Evolutionary conservation across 1,284 basidiomycete species (phyloP), one percentile per base, ranked within the genome.

Genomic region (Pseudozyma sp.): DNA sequence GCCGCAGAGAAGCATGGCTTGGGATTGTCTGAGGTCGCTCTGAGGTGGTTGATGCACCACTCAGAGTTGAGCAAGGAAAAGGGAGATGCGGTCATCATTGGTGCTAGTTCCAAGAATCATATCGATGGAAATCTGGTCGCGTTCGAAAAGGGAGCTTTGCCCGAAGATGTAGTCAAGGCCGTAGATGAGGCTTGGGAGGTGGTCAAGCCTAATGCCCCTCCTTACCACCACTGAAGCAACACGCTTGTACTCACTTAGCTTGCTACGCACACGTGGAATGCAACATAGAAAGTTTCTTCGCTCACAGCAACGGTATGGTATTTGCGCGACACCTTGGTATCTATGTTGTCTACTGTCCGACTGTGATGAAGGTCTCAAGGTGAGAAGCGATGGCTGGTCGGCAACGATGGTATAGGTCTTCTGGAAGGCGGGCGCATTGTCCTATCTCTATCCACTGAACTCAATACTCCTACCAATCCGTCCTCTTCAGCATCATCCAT

Each of bases 11-110:
- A 70, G 18, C 51, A 78, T 31, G 38, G 51, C 9, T 40, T 81
- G 7, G 54, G 58, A 8, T 19, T 78, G 38, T 57, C 71, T 8
- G 74, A 78, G 36, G 51, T 75, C n/a, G 79, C 78, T 2, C 59
- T 80, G 3, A 54, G 79, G 2, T 81, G 79, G 79, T 51, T 70
- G 45, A 64, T 65, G 63, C 78, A 81, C 48, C 79, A 81, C 51
- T 78, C 76, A 1, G n/a, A 50, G 8, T 57, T 81, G 16, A 51
- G 49, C 3, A 53, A 35, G 10, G 43, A 76, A 16, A 21, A 61
- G 16, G 78, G 66, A 1, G 76, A 76, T 51, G 68, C 66, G 0
- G 68, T 74, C 13, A 77, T 79, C 52, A 75, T 82, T 48, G 68
- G 71, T 11, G 77, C 73, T 12, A 76, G 71, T 34, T 73, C 69